These are phyloP conservation scores for Suillus alpinus DNA, from an alignment of 768 basidiomycete species.

Conservation along the genomic window DNA sequence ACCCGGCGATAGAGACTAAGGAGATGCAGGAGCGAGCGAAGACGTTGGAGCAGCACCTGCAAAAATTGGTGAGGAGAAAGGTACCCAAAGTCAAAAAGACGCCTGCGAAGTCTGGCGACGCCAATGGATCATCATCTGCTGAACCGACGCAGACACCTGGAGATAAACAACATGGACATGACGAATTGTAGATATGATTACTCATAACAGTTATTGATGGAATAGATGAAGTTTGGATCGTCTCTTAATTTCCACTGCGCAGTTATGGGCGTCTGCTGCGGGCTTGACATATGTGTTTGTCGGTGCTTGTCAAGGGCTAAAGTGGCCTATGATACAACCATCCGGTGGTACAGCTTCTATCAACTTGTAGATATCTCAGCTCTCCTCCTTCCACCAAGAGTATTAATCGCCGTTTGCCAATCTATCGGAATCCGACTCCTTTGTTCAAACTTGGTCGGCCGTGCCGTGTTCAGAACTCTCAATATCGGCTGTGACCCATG, in stretches of 20 bases:
- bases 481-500: constrained; percentile 13
- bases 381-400: not conserved
- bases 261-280: not conserved
- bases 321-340: not conserved
- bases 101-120: constrained; percentile 25
- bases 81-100: constrained; percentile 61
- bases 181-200: constrained; percentile 24
- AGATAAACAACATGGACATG: constrained; percentile 23
- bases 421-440: not conserved
- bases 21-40: constrained; percentile 87
- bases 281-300: constrained; percentile 18
- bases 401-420: not conserved
- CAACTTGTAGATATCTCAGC: not conserved
- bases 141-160: constrained; percentile 16
- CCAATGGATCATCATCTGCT: constrained; percentile 12
- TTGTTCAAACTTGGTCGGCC: not conserved
- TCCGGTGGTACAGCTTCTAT: constrained; percentile 2
- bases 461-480: not conserved
- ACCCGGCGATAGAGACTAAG: constrained; percentile 81
- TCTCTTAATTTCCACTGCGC: not conserved
- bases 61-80: constrained; percentile 67
- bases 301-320: constrained; percentile 17
- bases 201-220: constrained; percentile 2
- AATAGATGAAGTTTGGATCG: constrained; percentile 15
- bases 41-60: constrained; percentile 72